Base-by-base conservation (phyloP, 2,329 filamentous ascomycete genomes). In the Fusarium verticillioides region DNA sequence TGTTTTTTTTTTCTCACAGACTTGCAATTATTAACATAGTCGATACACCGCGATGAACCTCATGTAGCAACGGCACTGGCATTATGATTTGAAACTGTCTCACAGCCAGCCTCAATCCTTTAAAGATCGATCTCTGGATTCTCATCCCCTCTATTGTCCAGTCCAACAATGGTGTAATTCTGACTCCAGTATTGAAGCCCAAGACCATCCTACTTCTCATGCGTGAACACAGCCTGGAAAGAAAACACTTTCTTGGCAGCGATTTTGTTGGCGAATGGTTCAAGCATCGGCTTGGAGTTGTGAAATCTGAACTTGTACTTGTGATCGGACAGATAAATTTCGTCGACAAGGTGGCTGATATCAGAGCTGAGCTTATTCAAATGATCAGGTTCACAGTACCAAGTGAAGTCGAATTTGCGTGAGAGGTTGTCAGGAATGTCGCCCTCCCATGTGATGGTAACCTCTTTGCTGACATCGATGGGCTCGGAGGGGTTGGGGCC, bases 361-460 rank as follows among this genome's bases (percentile, higher is more conserved):
- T 60, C 53, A 15, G 60, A 39, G 4, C 23, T 30, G n/a, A 63
- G 10, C 8, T 15, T 36, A 7, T 49, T n/a, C 9, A 23, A 18
- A 21, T 36, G 16, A 32, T 63, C 60, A 32, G 53, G 60, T 26
- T 63, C 53, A 21, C 34, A 42, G n/a, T 42, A 9, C 43, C 60
- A 63, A 10, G 23, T 13, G 16, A 60, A 23, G n/a, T 63, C 53
- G 9, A 63, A 36, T 21, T 49, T 60, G 28, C 4, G 53, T 11
- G 53, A 39, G 23, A 63, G 16, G 21, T 28, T 39, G 3, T 43
- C 18, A 23, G 42, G 42, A 21, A 63, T 30, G 4, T 32, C 42
- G n/a, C 54, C 53, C 7, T 11, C 58, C 60, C 60, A 63, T 6
- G 60, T 63, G 36, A 63, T 63, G 19, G 21, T 47, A 11, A 59